Evolutionary conservation across 2,329 filamentous ascomycete species (phyloP).

Genomic region (Arthroderma uncinatum): DNA sequence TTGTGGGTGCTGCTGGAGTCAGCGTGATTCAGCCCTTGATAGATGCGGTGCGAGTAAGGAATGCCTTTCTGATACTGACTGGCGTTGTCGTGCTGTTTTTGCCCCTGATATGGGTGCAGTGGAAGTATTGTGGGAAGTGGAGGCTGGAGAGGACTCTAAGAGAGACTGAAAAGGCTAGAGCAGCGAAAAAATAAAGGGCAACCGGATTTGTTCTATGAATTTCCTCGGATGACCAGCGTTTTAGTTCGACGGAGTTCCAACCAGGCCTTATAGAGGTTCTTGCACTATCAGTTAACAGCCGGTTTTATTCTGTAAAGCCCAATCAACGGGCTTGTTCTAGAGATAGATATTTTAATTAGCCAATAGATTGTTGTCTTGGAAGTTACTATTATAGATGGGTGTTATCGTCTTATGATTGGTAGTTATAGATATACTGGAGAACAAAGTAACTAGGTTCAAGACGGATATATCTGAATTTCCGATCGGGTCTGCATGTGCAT

Average conservation of each 20-base stretch:
- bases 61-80: not conserved
- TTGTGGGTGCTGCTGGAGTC: constrained; percentile 43
- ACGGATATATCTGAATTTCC: too few species aligned
- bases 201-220: not conserved
- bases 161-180: not conserved
- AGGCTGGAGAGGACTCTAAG: not conserved
- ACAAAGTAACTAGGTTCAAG: too few species aligned
- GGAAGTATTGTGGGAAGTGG: not conserved
- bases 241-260: not conserved
- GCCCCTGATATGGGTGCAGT: not conserved
- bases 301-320: too few species aligned
- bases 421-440: too few species aligned
- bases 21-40: constrained; percentile 32
- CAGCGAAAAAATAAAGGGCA: not conserved
- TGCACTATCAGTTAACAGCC: too few species aligned
- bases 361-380: too few species aligned
- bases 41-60: constrained; percentile 7
- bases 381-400: too few species aligned
- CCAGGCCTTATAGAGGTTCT: too few species aligned
- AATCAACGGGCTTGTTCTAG: too few species aligned
- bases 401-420: too few species aligned
- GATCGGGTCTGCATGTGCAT: too few species aligned
- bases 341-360: too few species aligned
- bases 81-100: not conserved
- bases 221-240: not conserved